Evolutionary conservation across 2,329 filamentous ascomycete genomes (phyloP).

Genomic region (Penicillium palitans): DNA sequence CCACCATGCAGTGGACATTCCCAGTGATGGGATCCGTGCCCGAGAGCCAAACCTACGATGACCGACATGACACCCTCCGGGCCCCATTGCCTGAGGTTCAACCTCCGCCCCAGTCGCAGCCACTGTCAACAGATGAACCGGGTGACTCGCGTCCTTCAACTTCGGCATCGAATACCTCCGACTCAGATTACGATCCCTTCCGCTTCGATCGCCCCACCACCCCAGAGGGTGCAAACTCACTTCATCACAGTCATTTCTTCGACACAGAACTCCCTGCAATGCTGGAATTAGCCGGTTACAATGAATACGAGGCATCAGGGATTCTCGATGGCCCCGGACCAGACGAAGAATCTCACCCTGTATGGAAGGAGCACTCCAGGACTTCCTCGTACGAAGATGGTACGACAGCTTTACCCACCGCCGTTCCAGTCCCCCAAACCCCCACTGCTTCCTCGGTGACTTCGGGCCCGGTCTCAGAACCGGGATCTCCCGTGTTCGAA

Average conservation of each 20-base stretch:
- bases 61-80: conserved; percentile 36
- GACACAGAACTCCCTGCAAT: conserved; percentile 45
- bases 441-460: conserved; percentile 13
- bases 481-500: conserved; percentile 26
- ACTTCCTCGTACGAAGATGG: conserved; percentile 14
- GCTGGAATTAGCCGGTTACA: conserved; percentile 48
- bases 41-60: conserved; percentile 15
- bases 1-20: conserved; percentile 58
- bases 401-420: conserved; percentile 28
- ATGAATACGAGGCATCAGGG: conserved; percentile 54
- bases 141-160: conserved; percentile 42
- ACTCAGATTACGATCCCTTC: conserved; percentile 46
- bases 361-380: conserved; percentile 23
- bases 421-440: conserved; percentile 25
- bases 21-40: conserved; percentile 41
- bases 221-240: conserved; percentile 21
- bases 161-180: conserved; percentile 38
- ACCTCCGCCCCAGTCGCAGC: conserved; percentile 1
- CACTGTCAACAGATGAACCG: conserved; percentile 25
- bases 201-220: conserved; percentile 40
- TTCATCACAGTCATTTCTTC: conserved; percentile 39
- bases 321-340: conserved; percentile 55
- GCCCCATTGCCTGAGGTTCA: conserved; percentile 27
- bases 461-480: conserved; percentile 18
- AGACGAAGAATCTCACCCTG: conserved; percentile 51